Evolutionary conservation across 352 stramenopile species (phyloP).

Genomic region (Peronospora farinosa): DNA sequence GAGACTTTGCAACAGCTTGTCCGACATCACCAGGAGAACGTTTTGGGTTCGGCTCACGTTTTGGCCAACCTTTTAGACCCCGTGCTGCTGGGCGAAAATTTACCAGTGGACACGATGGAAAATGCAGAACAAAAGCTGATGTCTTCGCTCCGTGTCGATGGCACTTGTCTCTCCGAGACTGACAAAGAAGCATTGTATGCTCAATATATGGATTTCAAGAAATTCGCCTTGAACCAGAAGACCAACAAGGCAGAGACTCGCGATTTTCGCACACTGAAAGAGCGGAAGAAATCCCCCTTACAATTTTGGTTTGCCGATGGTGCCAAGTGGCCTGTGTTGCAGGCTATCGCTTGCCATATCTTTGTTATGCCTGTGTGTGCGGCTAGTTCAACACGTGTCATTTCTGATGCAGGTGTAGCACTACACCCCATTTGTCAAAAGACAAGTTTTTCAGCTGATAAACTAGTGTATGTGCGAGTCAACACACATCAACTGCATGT

Average conservation of each 20-base stretch:
- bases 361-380: conserved; percentile 33
- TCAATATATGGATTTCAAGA: conserved; percentile 48
- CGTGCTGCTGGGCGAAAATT: conserved; percentile 33
- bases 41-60: conserved; percentile 19
- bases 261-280: conserved; percentile 37
- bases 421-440: conserved; percentile 12
- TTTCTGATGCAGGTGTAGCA: conserved; percentile 7
- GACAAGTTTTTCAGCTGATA: conserved; percentile 19
- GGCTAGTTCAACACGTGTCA: conserved; percentile 6
- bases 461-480: conserved; percentile 29
- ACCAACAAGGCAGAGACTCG: conserved; percentile 30
- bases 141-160: conserved; percentile 18
- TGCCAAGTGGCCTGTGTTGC: conserved; percentile 38
- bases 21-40: conserved; percentile 16
- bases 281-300: conserved; percentile 40
- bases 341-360: conserved; percentile 35
- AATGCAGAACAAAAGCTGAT: conserved; percentile 35
- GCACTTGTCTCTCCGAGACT: conserved; percentile 10
- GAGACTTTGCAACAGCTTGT: conserved; percentile 17
- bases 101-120: conserved; percentile 27
- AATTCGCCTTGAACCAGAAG: conserved; percentile 28
- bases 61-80: conserved; percentile 44
- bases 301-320: conserved; percentile 58
- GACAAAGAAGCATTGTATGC: conserved; percentile 37
- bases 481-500: conserved; percentile 25